Percentiles rank a stretch among this genome's conserved stretches.
These are phyloP conservation scores for Silene conica DNA, from an alignment of 148 eudicot species.

Conservation along the genomic window DNA sequence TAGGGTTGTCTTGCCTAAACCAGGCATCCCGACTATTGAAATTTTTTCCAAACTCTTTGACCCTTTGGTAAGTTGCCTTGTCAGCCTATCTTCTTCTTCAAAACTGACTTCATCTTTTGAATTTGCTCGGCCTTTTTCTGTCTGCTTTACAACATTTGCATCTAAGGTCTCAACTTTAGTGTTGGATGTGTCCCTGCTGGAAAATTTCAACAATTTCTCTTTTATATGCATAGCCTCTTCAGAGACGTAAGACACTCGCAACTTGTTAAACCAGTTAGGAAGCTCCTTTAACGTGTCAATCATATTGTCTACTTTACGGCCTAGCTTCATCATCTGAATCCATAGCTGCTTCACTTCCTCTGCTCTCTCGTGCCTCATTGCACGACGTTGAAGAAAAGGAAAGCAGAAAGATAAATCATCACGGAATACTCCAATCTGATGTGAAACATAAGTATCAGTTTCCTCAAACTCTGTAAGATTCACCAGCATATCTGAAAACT, in stretches of 20 bases:
- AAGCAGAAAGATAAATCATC: no score
- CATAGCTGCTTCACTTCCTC: no score
- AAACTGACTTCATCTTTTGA: not conserved
- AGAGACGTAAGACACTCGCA: not conserved
- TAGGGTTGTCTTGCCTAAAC: conserved; percentile 1
- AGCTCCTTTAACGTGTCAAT: not conserved
- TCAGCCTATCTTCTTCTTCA: not conserved
- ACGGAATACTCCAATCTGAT: no score
- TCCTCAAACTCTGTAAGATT: no score
- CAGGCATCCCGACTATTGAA: not conserved
- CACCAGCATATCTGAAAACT: no score
- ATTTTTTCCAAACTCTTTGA: not conserved
- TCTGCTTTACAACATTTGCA: no score
- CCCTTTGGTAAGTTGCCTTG: not conserved
- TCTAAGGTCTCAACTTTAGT: not conserved
- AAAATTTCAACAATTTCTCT: not conserved
- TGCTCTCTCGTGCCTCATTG: no score
- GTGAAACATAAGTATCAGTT: no score
- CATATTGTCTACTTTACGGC: no score
- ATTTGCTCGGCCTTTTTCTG: no score
- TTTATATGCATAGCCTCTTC: not conserved
- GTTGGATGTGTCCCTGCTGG: not conserved
- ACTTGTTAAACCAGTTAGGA: not conserved
- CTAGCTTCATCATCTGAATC: no score
- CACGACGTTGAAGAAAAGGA: no score